Conservation (phyloP, 768 basidiomycete species). For the Symmetrospora coprosmae region DNA sequence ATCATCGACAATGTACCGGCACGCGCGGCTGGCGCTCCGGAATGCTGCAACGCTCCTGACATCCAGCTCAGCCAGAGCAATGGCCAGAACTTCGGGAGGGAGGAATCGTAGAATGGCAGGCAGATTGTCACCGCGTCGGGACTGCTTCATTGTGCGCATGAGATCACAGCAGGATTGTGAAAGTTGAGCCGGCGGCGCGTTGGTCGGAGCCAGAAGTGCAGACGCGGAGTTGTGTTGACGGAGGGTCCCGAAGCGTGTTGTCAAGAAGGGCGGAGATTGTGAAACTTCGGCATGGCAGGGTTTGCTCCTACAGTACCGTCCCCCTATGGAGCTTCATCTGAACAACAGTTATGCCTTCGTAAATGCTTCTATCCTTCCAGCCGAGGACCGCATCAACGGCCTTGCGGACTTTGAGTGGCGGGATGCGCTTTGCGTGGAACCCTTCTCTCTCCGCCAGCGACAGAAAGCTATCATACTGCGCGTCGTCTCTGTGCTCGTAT, state of each 20-base stretch:
- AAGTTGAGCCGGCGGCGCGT: too few species aligned
- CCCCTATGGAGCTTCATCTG: not conserved
- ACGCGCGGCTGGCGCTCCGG: not conserved
- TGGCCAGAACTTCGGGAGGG: not conserved
- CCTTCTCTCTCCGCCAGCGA: not conserved
- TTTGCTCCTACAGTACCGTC: too few species aligned
- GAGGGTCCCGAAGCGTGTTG: too few species aligned
- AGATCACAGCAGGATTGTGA: too few species aligned
- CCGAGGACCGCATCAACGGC: not conserved
- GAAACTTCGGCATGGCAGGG: too few species aligned
- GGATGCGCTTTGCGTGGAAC: not conserved
- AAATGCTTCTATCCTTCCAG: not conserved
- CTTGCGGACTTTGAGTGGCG: not conserved
- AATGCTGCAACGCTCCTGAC: not conserved
- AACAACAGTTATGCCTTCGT: slow-evolving; percentile 11
- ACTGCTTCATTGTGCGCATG: too few species aligned
- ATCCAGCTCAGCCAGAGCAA: slow-evolving; percentile 2
- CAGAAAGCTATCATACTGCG: slow-evolving; percentile 3
- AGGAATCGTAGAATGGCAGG: not conserved
- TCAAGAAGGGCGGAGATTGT: too few species aligned
- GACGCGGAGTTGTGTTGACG: too few species aligned
- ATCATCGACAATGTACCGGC: not conserved
- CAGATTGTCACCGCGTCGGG: too few species aligned
- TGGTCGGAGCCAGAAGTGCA: too few species aligned
- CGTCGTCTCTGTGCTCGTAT: slow-evolving; percentile 18